Evolutionary conservation across 2,329 filamentous ascomycete genomes (phyloP).

Genomic region (Diaporthe sp.): DNA sequence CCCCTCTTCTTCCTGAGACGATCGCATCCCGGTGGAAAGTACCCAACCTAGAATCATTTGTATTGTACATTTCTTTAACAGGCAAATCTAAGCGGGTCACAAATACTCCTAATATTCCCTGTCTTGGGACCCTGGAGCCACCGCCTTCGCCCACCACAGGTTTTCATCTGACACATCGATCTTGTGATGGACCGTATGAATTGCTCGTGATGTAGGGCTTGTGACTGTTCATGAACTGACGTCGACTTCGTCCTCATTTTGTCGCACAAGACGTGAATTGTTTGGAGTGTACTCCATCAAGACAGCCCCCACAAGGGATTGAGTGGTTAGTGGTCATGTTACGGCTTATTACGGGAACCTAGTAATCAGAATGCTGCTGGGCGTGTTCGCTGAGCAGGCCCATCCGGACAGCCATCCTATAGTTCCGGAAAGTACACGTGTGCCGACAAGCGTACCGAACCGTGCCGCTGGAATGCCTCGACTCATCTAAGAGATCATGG

Average conservation of each 20-base stretch:
- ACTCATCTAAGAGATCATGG: neutral
- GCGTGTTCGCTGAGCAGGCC: neutral
- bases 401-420: neutral
- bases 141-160: neutral
- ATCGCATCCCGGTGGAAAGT: neutral
- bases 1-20: neutral
- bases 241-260: neutral
- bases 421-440: neutral
- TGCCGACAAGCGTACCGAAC: neutral
- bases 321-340: neutral
- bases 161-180: neutral
- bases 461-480: neutral
- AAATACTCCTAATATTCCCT: no score
- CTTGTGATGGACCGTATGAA: neutral
- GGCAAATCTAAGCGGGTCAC: neutral
- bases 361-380: neutral
- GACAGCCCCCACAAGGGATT: neutral
- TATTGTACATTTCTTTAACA: neutral
- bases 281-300: neutral
- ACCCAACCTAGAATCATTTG: neutral
- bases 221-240: neutral
- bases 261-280: neutral
- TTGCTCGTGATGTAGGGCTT: neutral
- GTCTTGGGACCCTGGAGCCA: neutral
- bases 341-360: no score